phyloP scores from a whole-genome alignment of 305 asterid species.

The Fraxinus floribunda region DNA sequence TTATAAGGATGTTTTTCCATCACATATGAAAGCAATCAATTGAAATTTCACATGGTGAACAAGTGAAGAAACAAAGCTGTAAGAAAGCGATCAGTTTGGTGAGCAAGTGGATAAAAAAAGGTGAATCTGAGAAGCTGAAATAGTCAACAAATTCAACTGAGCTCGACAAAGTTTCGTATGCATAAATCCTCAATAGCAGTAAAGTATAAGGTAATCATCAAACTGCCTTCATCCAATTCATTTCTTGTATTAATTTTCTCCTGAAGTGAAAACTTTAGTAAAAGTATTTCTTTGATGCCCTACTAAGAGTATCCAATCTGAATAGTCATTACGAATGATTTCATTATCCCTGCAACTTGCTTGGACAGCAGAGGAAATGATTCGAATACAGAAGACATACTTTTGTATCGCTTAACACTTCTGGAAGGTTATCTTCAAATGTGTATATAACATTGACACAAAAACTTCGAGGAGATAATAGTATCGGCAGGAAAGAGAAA shows the following conservation, averaged over 20 bases:
- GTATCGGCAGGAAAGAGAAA: background rate
- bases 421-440: background rate
- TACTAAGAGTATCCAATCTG: background rate
- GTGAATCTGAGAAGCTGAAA: background rate
- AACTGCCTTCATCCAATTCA: background rate
- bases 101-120: background rate
- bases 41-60: background rate
- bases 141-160: background rate
- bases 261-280: background rate
- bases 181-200: background rate
- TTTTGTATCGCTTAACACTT: background rate
- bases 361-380: background rate
- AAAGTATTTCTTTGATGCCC: background rate
- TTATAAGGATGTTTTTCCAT: constrained; percentile 1
- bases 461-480: background rate
- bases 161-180: background rate
- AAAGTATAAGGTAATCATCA: background rate
- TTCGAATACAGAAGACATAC: background rate
- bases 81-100: background rate
- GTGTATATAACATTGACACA: background rate
- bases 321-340: background rate
- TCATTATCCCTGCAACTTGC: background rate
- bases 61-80: background rate
- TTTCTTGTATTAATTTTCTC: background rate
- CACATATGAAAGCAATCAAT: background rate